These are phyloP conservation scores for Microcera coccophila DNA, from an alignment of 2,329 filamentous ascomycete genomes.

Conservation along the genomic window DNA sequence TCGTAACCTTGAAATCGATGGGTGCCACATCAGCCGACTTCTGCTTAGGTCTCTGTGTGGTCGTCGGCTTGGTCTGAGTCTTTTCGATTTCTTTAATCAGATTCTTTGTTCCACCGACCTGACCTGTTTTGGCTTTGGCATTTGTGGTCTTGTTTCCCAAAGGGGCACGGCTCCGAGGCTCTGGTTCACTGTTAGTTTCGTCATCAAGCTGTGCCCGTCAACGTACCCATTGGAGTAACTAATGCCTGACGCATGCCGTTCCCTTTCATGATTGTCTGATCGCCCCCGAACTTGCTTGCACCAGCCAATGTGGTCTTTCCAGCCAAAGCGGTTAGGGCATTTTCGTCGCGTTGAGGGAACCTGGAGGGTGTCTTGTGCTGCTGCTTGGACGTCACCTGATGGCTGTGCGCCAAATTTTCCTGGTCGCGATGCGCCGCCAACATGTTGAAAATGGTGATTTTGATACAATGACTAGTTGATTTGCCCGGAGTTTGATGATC, in stretches of 20 bases:
- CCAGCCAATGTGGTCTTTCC: slow-evolving; percentile 46
- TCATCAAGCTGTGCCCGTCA: background rate
- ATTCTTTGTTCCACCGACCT: slow-evolving; percentile 61
- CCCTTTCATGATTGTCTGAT: slow-evolving; percentile 48
- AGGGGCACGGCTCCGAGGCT: slow-evolving; percentile 64
- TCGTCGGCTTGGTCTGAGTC: slow-evolving; percentile 57
- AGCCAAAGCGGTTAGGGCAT: slow-evolving; percentile 48
- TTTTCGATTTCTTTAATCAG: slow-evolving; percentile 59
- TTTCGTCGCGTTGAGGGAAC: slow-evolving; percentile 78
- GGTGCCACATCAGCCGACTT: slow-evolving; percentile 49
- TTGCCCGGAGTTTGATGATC: background rate
- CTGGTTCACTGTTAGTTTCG: slow-evolving; percentile 14
- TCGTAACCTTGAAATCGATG: slow-evolving; percentile 61
- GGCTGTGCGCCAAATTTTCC: slow-evolving; percentile 77
- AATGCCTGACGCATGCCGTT: slow-evolving; percentile 52
- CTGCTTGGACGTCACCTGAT: slow-evolving; percentile 70
- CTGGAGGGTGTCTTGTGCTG: slow-evolving; percentile 83
- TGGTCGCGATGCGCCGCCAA: slow-evolving; percentile 76
- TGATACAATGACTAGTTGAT: background rate
- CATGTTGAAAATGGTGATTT: slow-evolving; percentile 47
- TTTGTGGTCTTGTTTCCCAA: slow-evolving; percentile 96
- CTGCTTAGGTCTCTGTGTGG: slow-evolving; percentile 56
- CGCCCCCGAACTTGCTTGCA: slow-evolving; percentile 52
- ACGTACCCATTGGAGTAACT: slow-evolving; percentile 74
- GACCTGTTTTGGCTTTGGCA: slow-evolving; percentile 69